Percentiles rank a stretch among this genome's conserved stretches.
Conservation (phyloP, 768 basidiomycete species). For the Suillus americanus region DNA sequence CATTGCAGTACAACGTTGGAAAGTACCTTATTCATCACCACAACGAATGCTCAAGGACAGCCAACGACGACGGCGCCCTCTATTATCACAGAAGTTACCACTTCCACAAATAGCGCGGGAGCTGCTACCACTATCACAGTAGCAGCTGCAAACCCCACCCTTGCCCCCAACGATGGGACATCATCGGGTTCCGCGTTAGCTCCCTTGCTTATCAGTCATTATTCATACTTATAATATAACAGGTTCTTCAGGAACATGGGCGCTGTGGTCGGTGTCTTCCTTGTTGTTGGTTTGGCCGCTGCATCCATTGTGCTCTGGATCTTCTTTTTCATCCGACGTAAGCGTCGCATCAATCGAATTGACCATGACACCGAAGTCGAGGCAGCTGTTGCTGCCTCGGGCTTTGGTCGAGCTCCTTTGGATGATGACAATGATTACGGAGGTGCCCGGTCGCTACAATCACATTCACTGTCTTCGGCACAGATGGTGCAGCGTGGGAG, state of each 20-base stretch:
- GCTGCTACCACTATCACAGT: conserved; percentile 57
- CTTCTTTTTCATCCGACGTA: conserved; percentile 67
- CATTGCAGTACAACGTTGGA: conserved; percentile 50
- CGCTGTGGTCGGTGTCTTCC: conserved; percentile 90
- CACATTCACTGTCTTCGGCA: conserved; percentile 20
- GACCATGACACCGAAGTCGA: conserved; percentile 72
- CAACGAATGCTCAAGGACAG: conserved; percentile 57
- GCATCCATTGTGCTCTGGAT: conserved; percentile 69
- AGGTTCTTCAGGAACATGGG: conserved; percentile 90
- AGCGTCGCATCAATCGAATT: conserved; percentile 56
- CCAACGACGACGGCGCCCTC: conserved; percentile 52
- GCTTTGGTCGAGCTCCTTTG: conserved; percentile 64
- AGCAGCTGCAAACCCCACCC: conserved; percentile 69
- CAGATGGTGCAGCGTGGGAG: conserved; percentile 44
- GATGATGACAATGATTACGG: conserved; percentile 62
- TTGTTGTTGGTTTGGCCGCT: conserved; percentile 81
- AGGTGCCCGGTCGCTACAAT: conserved; percentile 19
- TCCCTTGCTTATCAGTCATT: conserved; percentile 1
- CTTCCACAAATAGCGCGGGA: conserved; percentile 56
- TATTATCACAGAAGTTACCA: conserved; percentile 54
- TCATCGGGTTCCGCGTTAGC: conserved; percentile 52
- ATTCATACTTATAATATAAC: conserved; percentile 11
- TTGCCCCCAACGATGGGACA: conserved; percentile 47
- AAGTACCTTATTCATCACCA: conserved; percentile 51
- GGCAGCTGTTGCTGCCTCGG: conserved; percentile 71